phyloP scores from a whole-genome alignment of 2,329 filamentous ascomycete genomes.

The Penicillium sp. region DNA sequence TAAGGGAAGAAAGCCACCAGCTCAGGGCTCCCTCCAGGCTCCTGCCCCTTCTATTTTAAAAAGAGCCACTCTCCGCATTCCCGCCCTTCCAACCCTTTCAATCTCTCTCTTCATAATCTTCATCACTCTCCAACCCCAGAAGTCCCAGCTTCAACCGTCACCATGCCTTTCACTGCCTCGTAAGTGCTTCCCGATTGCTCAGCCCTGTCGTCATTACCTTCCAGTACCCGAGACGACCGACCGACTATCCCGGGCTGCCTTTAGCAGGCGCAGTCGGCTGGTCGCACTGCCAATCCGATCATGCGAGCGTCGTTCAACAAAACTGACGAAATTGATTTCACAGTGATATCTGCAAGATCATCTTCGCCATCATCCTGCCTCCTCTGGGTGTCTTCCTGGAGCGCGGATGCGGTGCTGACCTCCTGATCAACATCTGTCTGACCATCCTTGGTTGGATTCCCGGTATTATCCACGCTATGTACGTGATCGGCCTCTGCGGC shows the following conservation, averaged over 20 bases:
- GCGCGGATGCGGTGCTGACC: conserved; percentile 81
- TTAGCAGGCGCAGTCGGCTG: not conserved
- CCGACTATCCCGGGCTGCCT: not conserved
- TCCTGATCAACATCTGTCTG: conserved; percentile 90
- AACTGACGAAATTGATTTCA: not conserved
- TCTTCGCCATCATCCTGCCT: conserved; percentile 86
- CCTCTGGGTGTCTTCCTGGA: conserved; percentile 93
- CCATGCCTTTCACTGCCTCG: conserved; percentile 55
- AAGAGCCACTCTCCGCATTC: conserved; percentile 14
- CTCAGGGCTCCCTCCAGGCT: too few species aligned
- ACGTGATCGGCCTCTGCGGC: conserved; percentile 42
- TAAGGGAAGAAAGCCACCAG: not conserved
- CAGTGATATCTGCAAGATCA: conserved; percentile 77
- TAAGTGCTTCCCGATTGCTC: conserved; percentile 35
- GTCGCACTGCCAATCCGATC: not conserved
- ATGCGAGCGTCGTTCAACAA: not conserved
- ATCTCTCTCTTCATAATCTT: conserved; percentile 2
- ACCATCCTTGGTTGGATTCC: conserved; percentile 76
- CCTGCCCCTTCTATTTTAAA: conserved; percentile 54
- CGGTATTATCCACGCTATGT: conserved; percentile 90
- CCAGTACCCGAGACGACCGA: not conserved
- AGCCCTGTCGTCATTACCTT: not conserved
- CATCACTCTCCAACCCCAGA: not conserved
- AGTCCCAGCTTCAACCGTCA: conserved; percentile 30
- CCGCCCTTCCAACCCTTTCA: conserved; percentile 1